phyloP scores from a whole-genome alignment of 768 basidiomycete species.

The Auricularia heimuer region DNA sequence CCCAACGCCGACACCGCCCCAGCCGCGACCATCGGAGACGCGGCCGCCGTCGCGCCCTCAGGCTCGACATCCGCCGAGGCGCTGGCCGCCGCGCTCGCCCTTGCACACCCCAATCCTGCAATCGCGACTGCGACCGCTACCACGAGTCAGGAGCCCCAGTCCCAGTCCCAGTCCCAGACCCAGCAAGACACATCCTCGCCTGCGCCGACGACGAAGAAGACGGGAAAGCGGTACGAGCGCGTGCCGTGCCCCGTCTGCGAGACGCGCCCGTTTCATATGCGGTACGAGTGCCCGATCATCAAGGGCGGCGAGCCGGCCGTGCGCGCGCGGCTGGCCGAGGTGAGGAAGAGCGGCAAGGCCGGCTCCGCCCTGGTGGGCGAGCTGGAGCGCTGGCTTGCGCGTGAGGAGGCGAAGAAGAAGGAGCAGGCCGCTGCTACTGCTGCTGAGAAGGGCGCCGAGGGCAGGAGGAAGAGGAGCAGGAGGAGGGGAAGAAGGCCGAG shows the following conservation, averaged over 20 bases:
- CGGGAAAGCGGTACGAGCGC: not conserved
- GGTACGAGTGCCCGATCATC: slow-evolving; percentile 41
- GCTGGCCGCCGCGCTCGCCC: too few species aligned
- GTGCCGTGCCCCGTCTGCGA: slow-evolving; percentile 37
- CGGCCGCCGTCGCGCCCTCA: too few species aligned
- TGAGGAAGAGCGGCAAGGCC: slow-evolving; percentile 19
- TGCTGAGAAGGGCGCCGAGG: not conserved
- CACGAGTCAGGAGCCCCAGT: too few species aligned
- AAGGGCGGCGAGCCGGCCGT: slow-evolving; percentile 33
- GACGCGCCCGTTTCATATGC: slow-evolving; percentile 34
- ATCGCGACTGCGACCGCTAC: too few species aligned
- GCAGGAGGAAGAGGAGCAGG: not conserved
- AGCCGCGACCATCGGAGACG: too few species aligned
- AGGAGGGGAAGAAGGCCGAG: not conserved
- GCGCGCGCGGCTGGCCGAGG: slow-evolving; percentile 34
- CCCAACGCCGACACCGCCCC: too few species aligned
- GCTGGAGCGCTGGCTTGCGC: slow-evolving; percentile 23
- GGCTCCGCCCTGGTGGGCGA: slow-evolving; percentile 30
- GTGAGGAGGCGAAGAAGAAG: slow-evolving; percentile 20
- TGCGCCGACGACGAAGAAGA: not conserved
- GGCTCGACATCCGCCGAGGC: too few species aligned
- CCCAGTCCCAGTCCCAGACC: not conserved
- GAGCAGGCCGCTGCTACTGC: slow-evolving; percentile 12
- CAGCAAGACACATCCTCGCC: not conserved
- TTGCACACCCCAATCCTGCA: too few species aligned